These are phyloP conservation scores for Solanum neorickii DNA, from an alignment of 257 asterid species.

Conservation along the genomic window DNA sequence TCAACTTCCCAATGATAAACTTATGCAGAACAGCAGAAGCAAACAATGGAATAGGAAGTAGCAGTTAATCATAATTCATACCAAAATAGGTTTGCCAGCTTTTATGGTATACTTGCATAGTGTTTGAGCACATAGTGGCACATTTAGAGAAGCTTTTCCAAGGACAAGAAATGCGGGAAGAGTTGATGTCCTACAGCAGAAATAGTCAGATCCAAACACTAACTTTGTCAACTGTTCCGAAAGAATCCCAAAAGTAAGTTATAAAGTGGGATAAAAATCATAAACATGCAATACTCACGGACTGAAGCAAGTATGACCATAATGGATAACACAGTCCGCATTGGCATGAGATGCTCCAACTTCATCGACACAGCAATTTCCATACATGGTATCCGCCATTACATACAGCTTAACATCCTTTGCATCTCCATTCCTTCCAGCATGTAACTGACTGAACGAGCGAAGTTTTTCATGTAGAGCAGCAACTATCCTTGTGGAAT, in stretches of 20 bases:
- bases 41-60: neutral
- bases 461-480: constrained; percentile 42
- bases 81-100: constrained; percentile 63
- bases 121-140: constrained; percentile 36
- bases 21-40: neutral
- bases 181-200: constrained; percentile 55
- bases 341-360: constrained; percentile 90
- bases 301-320: constrained; percentile 92
- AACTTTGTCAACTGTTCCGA: neutral
- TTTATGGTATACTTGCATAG: constrained; percentile 25
- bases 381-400: constrained; percentile 94
- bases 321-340: constrained; percentile 67
- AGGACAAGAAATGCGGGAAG: constrained; percentile 79
- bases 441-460: neutral
- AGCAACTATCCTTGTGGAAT: constrained; percentile 45
- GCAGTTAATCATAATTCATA: constrained; percentile 26
- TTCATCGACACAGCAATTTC: constrained; percentile 94
- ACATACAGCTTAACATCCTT: constrained; percentile 53
- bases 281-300: constrained; percentile 40
- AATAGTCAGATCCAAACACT: neutral
- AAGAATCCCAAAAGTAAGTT: neutral
- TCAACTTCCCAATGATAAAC: neutral
- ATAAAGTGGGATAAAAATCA: neutral
- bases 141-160: constrained; percentile 56
- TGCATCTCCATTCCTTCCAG: neutral